Base-by-base conservation (phyloP, 208 protist species). In the Novymonas esmeraldas region DNA sequence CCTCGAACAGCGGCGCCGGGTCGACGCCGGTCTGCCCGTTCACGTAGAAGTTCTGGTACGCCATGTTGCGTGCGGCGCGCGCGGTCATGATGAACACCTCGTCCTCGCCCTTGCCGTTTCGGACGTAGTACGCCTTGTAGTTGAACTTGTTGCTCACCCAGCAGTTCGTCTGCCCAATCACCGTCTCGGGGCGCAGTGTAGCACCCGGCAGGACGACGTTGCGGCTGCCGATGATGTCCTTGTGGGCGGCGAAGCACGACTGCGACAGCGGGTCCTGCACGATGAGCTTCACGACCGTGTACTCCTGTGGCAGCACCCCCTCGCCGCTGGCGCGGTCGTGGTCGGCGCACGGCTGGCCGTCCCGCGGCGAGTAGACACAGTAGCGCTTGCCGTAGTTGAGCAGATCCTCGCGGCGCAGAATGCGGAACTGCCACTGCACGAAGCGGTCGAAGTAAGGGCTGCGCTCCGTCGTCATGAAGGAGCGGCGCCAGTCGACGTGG, bases 401-500 rank as follows among this genome's bases (percentile, higher is more conserved):
- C 65, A 98, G 89, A 16, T 90, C 90, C n/a, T 78, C 62, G 22
- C 76, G 74, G 39, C 95, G 89, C n/a, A 99, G 87, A 20, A 77
- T 77, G 39, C 79, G 78, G 79, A 99, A 99, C 83, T 99, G 96
- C 99, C 99, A 99, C 57, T 92, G 73, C 26, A 99, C 89, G 77
- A 99, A 99, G 31, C 87, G 85, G 73, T 99, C 99, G 74, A 99
- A 99, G 85, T 98, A 99, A 33, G 98, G 98, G 78, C 99, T 99
- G 3, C 89, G 78, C 44, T 99, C 95, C 36, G 99, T 99, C 28
- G 99, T 99, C 70, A 99, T 99, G 77, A 99, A 99, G 45, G 97
- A 97, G 60, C 99, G 92, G 58, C 99, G 89, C 85, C 96, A 99
- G 89, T 99, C 99, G 60, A 98, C 90, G 61, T 94, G 82, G 58